These are phyloP conservation scores for Gentiana straminea DNA, from an alignment of 257 asterid genomes.

Conservation along the genomic window DNA sequence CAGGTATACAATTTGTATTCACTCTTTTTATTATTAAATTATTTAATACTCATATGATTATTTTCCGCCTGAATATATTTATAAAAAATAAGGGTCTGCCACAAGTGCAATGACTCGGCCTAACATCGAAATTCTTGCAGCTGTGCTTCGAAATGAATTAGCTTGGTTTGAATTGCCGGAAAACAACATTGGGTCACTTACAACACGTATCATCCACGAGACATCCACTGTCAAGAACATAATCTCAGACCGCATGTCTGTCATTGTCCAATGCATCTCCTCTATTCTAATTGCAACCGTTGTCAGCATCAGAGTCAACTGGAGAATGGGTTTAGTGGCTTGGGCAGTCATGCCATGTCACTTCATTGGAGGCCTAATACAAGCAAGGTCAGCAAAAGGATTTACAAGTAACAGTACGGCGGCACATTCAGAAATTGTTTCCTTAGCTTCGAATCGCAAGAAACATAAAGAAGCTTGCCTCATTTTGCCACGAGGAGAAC, in stretches of 20 bases:
- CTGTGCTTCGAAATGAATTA: constrained; percentile 49
- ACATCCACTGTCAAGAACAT: constrained; percentile 72
- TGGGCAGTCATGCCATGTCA: constrained; percentile 94
- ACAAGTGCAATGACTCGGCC: not conserved
- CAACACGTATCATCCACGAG: constrained; percentile 55
- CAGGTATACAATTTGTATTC: constrained; percentile 34
- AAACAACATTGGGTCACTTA: constrained; percentile 53
- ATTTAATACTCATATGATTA: no score
- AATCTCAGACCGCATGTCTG: constrained; percentile 73
- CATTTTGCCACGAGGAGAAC: constrained; percentile 66
- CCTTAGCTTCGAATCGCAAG: constrained; percentile 76
- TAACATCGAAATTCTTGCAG: constrained; percentile 26
- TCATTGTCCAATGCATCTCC: constrained; percentile 72
- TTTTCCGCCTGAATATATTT: no score
- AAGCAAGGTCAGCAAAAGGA: constrained; percentile 81
- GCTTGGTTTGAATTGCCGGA: constrained; percentile 78
- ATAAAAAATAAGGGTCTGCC: not conserved
- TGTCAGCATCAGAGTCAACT: constrained; percentile 60
- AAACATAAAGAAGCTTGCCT: constrained; percentile 53
- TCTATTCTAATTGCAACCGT: constrained; percentile 65
- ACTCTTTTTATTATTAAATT: not conserved
- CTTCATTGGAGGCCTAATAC: constrained; percentile 76
- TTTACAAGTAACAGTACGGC: constrained; percentile 46
- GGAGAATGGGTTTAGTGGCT: constrained; percentile 83
- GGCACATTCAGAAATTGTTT: constrained; percentile 51